phyloP scores from a whole-genome alignment of 148 eudicot species.

The Persicaria tinctoria region DNA sequence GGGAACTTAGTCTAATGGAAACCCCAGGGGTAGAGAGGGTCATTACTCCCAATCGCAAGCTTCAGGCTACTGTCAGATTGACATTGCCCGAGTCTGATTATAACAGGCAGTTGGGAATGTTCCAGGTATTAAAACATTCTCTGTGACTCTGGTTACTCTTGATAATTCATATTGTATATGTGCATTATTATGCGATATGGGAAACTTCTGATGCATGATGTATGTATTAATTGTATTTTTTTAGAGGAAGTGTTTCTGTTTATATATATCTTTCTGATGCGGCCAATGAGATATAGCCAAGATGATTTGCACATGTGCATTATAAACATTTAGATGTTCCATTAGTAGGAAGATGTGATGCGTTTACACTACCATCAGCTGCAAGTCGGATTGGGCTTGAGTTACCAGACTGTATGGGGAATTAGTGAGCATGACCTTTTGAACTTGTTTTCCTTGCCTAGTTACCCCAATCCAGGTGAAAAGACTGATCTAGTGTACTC shows the following conservation, averaged over 20 bases:
- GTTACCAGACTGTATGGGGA: background rate
- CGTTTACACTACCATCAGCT: background rate
- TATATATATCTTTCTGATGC: background rate
- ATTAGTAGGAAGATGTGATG: background rate
- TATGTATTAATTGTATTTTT: too few species aligned
- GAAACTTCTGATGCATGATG: background rate
- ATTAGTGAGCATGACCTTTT: background rate
- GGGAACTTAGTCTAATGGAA: slow-evolving; percentile 26
- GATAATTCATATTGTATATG: background rate
- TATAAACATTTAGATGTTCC: background rate
- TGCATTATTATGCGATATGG: background rate
- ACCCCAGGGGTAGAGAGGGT: slow-evolving; percentile 27
- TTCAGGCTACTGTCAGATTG: slow-evolving; percentile 57
- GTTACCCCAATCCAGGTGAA: background rate
- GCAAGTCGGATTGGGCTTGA: background rate
- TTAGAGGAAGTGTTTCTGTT: background rate
- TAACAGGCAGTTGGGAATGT: slow-evolving; percentile 75
- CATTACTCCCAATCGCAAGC: slow-evolving; percentile 54
- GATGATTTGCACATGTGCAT: background rate
- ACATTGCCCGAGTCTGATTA: slow-evolving; percentile 82
- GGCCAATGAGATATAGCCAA: background rate
- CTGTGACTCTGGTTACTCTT: background rate
- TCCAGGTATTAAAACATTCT: slow-evolving; percentile 53
- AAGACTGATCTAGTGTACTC: background rate
- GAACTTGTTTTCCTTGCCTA: background rate